Evolutionary conservation across 352 stramenopile species (phyloP).

Genomic region (Blastocystis sp.): DNA sequence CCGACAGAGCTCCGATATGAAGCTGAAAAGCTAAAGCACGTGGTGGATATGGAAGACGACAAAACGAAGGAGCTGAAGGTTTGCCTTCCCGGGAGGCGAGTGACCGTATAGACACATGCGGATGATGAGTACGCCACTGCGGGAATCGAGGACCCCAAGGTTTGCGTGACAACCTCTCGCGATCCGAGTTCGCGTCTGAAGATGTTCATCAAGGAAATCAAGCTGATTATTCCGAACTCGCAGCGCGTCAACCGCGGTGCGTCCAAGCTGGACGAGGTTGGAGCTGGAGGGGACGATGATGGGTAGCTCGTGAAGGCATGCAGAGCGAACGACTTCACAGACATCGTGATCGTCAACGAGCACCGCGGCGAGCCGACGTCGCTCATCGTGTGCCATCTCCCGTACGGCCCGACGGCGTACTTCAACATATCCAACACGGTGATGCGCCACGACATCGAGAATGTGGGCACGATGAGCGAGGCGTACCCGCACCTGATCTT

Average conservation of each 20-base stretch:
- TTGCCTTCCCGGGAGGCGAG: background rate
- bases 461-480: conserved; percentile 85
- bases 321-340: conserved; percentile 91
- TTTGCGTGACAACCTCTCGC: conserved; percentile 95
- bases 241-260: conserved; percentile 94
- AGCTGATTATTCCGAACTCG: conserved; percentile 94
- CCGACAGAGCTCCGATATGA: conserved; percentile 91
- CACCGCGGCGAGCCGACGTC: conserved; percentile 95
- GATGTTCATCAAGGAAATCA: conserved; percentile 99
- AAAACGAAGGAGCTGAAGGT: conserved; percentile 78
- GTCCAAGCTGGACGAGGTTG: conserved; percentile 80
- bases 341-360: conserved; percentile 96
- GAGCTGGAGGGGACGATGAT: conserved; percentile 72
- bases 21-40: conserved; percentile 84
- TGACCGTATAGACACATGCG: conserved; percentile 80
- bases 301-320: conserved; percentile 90
- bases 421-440: conserved; percentile 94
- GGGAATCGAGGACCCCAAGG: conserved; percentile 90
- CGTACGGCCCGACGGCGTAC: conserved; percentile 94
- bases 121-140: conserved; percentile 99
- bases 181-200: conserved; percentile 93
- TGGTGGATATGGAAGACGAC: conserved; percentile 86
- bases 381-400: conserved; percentile 95
- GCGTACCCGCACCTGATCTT: conserved; percentile 93
- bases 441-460: conserved; percentile 96